Base-by-base conservation (phyloP, 192 early-diverging fungal genomes). In the Borealophlyctis nickersoniae region DNA sequence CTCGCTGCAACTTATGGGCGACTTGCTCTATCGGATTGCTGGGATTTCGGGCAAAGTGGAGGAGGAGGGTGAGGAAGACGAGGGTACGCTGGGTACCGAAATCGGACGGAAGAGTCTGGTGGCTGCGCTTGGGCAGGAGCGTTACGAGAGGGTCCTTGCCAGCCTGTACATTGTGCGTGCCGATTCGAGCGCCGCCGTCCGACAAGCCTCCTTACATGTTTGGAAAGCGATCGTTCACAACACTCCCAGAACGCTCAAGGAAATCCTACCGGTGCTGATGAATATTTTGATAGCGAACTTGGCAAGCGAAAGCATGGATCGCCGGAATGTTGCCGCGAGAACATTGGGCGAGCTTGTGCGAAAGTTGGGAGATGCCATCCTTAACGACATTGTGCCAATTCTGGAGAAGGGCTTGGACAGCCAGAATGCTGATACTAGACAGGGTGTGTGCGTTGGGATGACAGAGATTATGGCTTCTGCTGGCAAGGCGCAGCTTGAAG, bases 211-310 rank as follows among this genome's bases (percentile, higher is more conserved):
- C 49, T 75, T 95, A 49, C 79, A 84, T 49, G 95, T 99, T 29
- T 99, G 97, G 97, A 98, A 98, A 83, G 79, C 83, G 54, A 81
- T 99, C 62, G 95, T 98, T 19, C 81, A 77, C 72, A 97, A 99
- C 75, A 99, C 95, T 58, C 97, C 97, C 58, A 88, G 95, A 50
- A 96, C 95, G 4, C 80, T 98, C 63, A 94, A 93, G 81, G 94
- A 98, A 69, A 95, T 96, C 58, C 69, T 99, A 70, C 83, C 90
- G 19, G 72, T 86, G 3, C 87, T 98, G 76, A 97, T 99, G 93
- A 78, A 86, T 23, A 89, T 95, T 70, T 84, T 99, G 27, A 88
- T 98, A 39, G 82, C 76, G 14, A 88, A 81, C 36, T 79, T 99
- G 52, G 87, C 92, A 2, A 83, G 84, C 63, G 75, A 79, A n/a